Evolutionary conservation across 2,329 filamentous ascomycete genomes (phyloP).

Genomic region (Fragosphaeria purpurea): DNA sequence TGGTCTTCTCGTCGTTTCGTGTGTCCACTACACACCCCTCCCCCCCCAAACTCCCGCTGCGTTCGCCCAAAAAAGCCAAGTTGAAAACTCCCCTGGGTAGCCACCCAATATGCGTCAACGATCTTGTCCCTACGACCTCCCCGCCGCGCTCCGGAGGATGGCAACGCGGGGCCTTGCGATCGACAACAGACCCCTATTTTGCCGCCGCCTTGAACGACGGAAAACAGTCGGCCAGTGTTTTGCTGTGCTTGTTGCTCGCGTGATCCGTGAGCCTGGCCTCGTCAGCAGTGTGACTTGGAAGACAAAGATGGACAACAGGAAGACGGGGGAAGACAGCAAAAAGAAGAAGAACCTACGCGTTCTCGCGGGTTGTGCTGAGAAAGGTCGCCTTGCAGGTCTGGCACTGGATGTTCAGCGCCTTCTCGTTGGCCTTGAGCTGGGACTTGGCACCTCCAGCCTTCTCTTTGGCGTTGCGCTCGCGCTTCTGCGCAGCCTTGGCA

Average conservation of each 20-base stretch:
- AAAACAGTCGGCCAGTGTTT: conserved; percentile 63
- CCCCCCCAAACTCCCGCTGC: too few species aligned
- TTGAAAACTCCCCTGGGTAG: too few species aligned
- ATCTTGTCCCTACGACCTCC: too few species aligned
- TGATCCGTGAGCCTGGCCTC: conserved; percentile 53
- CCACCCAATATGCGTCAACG: too few species aligned
- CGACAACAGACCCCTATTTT: conserved; percentile 3
- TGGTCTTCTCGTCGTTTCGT: too few species aligned
- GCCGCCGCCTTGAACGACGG: conserved; percentile 31
- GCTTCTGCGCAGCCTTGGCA: conserved; percentile 48
- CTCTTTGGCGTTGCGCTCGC: conserved; percentile 60
- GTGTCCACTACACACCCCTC: too few species aligned
- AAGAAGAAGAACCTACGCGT: conserved; percentile 41
- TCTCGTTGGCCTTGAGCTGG: conserved; percentile 60
- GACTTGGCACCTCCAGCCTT: conserved; percentile 45
- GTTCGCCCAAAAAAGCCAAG: too few species aligned
- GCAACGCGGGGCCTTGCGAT: too few species aligned
- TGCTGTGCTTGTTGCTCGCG: conserved; percentile 67
- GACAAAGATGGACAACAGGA: not conserved
- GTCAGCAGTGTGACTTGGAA: not conserved
- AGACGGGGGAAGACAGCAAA: too few species aligned
- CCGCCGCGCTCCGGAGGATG: too few species aligned
- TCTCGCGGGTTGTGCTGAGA: conserved; percentile 64
- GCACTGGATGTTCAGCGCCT: conserved; percentile 70
- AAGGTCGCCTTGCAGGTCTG: conserved; percentile 68